A percentile compares a stretch with the other conserved stretches of the same genome.
Conservation (phyloP, 352 stramenopile species). For the Globisporangium middletonii region DNA sequence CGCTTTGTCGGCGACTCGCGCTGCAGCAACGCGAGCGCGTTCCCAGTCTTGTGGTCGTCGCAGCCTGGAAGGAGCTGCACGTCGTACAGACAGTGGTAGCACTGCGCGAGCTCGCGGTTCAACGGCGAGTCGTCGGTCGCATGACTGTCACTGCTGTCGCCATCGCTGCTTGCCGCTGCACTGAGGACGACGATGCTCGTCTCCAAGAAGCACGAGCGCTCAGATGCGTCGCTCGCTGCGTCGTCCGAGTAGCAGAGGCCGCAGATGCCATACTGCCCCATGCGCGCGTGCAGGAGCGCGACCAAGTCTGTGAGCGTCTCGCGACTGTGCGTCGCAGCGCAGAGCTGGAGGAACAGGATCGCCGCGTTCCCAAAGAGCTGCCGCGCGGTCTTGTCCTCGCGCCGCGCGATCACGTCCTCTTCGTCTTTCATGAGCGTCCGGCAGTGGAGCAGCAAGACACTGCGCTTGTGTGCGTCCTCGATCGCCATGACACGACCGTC, state of each 20-base stretch:
- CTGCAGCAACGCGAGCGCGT: slow-evolving; percentile 26
- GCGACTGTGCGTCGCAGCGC: slow-evolving; percentile 1
- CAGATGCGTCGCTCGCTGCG: not conserved
- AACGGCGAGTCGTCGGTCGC: slow-evolving; percentile 22
- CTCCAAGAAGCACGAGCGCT: slow-evolving; percentile 36
- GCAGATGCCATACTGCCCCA: slow-evolving; percentile 44
- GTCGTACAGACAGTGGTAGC: slow-evolving; percentile 71
- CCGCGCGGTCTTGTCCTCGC: slow-evolving; percentile 33
- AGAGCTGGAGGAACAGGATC: slow-evolving; percentile 42
- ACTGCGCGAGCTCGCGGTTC: slow-evolving; percentile 52
- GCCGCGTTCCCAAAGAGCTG: slow-evolving; percentile 46
- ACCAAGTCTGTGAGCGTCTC: slow-evolving; percentile 15
- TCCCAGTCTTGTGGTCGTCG: slow-evolving; percentile 53
- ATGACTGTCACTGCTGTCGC: not conserved
- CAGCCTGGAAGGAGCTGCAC: slow-evolving; percentile 51
- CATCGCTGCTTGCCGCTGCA: not conserved
- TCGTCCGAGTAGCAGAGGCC: slow-evolving; percentile 25
- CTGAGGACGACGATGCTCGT: slow-evolving; percentile 28
- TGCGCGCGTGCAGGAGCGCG: slow-evolving; percentile 34
- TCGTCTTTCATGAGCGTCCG: slow-evolving; percentile 66
- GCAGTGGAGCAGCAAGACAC: slow-evolving; percentile 36
- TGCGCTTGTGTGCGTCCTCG: slow-evolving; percentile 20
- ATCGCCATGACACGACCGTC: not conserved
- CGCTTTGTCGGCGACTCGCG: slow-evolving; percentile 12
- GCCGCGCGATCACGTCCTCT: slow-evolving; percentile 37